Evolutionary conservation across 495 filamentous ascomycete species (phyloP).

Genomic region (Aspergillus olivimuriae): DNA sequence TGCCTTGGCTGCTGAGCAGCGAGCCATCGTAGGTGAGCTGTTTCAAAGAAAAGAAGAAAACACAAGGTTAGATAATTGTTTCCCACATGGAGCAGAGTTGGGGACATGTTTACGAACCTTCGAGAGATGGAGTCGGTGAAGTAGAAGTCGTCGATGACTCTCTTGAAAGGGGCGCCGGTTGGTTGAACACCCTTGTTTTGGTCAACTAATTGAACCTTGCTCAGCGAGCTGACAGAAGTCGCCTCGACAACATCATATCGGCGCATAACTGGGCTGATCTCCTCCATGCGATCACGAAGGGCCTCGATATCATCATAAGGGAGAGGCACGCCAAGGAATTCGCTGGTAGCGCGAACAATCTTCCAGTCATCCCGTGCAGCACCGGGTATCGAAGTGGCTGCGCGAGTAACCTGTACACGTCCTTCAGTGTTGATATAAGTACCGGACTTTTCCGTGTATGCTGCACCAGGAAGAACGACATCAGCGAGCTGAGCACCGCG

Average conservation of each 20-base stretch:
- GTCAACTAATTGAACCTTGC: slow-evolving; percentile 89
- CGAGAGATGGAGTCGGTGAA: slow-evolving; percentile 95
- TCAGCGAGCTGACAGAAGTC: slow-evolving; percentile 59
- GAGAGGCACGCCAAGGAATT: slow-evolving; percentile 81
- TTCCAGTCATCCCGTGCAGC: slow-evolving; percentile 97
- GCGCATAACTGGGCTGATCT: slow-evolving; percentile 83
- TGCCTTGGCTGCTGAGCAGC: slow-evolving; percentile 81
- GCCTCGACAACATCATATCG: slow-evolving; percentile 88
- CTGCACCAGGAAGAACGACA: slow-evolving; percentile 85
- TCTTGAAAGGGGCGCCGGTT: slow-evolving; percentile 62
- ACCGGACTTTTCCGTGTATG: slow-evolving; percentile 95
- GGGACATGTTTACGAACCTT: slow-evolving; percentile 51
- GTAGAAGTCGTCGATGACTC: slow-evolving; percentile 89
- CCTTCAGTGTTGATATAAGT: slow-evolving; percentile 98
- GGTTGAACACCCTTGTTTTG: slow-evolving; percentile 82
- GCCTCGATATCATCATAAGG: slow-evolving; percentile 88
- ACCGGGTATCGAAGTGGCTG: slow-evolving; percentile 77
- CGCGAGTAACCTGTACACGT: slow-evolving; percentile 84
- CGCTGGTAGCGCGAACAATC: slow-evolving; percentile 85
- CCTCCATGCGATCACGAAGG: slow-evolving; percentile 86
- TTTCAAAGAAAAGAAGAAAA: slow-evolving; percentile 28
- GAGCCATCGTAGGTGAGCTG: slow-evolving; percentile 94
- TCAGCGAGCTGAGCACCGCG: slow-evolving; percentile 87
- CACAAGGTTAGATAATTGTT: slow-evolving; percentile 2
- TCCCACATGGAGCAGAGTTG: no score